These are phyloP conservation scores for Emiliania huxleyi DNA, from an alignment of 78 protist species.

Conservation along the genomic window DNA sequence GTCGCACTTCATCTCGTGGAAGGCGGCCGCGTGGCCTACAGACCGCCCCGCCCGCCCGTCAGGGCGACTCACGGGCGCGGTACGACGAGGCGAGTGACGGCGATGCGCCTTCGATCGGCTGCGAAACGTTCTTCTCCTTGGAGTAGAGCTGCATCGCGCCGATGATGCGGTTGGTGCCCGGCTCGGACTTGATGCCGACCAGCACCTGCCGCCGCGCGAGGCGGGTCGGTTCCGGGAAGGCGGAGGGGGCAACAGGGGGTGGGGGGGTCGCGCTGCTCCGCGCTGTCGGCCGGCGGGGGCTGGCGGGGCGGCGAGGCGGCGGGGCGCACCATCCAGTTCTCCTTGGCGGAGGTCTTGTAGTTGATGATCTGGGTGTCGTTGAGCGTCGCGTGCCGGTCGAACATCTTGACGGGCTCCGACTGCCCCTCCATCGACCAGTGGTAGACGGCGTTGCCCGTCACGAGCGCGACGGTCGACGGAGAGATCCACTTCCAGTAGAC, in stretches of 20 bases:
- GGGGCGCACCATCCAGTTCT: conserved; percentile 92
- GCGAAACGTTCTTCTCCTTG: conserved; percentile 82
- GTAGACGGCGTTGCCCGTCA: conserved; percentile 91
- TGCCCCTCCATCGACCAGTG: conserved; percentile 95
- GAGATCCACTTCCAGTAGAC: conserved; percentile 96
- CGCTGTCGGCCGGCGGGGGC: too few species aligned
- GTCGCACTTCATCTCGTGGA: conserved; percentile 60
- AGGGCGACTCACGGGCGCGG: too few species aligned
- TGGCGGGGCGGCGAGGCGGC: too few species aligned
- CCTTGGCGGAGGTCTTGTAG: conserved; percentile 79
- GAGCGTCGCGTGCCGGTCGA: conserved; percentile 83
- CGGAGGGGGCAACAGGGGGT: too few species aligned
- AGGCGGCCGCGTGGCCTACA: conserved; percentile 94
- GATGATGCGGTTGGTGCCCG: conserved; percentile 62
- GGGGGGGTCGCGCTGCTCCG: too few species aligned
- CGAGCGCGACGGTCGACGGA: conserved; percentile 83
- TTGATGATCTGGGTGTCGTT: conserved; percentile 88
- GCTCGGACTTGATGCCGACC: conserved; percentile 75
- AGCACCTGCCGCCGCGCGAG: too few species aligned
- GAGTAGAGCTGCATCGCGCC: conserved; percentile 94
- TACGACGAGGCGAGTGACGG: too few species aligned
- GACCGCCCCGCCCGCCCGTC: too few species aligned
- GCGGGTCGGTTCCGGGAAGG: too few species aligned
- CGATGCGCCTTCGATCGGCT: conserved; percentile 86
- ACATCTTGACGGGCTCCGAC: conserved; percentile 85